Evolutionary conservation across 305 asterid species (phyloP).

Genomic region (Petunia hybrid): DNA sequence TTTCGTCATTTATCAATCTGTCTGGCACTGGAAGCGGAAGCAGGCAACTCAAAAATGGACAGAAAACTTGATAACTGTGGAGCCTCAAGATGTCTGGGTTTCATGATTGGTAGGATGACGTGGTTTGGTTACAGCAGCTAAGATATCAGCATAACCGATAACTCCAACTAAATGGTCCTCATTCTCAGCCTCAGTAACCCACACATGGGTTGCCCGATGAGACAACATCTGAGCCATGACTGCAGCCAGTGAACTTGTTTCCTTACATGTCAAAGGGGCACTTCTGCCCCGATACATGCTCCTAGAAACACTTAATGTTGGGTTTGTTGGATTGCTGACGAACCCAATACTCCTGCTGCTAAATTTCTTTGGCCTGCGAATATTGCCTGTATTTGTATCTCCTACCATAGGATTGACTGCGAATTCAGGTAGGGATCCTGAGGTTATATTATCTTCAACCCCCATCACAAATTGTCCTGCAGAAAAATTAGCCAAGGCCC

Average conservation of each 20-base stretch:
- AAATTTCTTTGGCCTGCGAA: constrained; percentile 55
- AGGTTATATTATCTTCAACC: constrained; percentile 69
- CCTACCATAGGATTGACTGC: constrained; percentile 39
- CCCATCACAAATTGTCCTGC: constrained; percentile 96
- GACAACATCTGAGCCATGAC: constrained; percentile 99
- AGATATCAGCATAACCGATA: constrained; percentile 84
- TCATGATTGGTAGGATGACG: constrained; percentile 57
- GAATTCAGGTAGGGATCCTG: constrained; percentile 52
- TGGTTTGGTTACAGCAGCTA: constrained; percentile 76
- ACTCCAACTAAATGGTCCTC: constrained; percentile 82
- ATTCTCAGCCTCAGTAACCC: constrained; percentile 89
- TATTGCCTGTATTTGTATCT: constrained; percentile 44
- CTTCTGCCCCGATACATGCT: constrained; percentile 92
- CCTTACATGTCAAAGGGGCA: constrained; percentile 86
- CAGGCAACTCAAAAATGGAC: background rate
- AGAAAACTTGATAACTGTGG: background rate
- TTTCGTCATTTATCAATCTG: background rate
- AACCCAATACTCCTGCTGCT: constrained; percentile 88
- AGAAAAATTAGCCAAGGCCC: constrained; percentile 91
- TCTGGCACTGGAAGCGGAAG: background rate
- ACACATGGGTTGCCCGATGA: constrained; percentile 88
- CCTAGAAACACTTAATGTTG: constrained; percentile 61
- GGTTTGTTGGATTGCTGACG: constrained; percentile 53
- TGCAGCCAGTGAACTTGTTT: constrained; percentile 82
- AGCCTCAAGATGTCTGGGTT: constrained; percentile 41